Conservation (phyloP, 129 eudicot genomes). For the Silybum marianum region DNA sequence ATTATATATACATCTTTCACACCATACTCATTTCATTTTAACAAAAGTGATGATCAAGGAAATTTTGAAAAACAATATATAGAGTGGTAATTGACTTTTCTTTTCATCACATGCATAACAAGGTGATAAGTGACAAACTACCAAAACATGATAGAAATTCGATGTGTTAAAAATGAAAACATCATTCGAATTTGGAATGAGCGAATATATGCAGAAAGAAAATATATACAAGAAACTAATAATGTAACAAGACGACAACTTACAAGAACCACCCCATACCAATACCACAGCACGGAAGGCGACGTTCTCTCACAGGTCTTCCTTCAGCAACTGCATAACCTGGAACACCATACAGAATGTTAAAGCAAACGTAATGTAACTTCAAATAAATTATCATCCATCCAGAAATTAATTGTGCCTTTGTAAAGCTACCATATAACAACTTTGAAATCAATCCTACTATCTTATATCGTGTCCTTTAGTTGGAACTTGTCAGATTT, state of each 20-base stretch:
- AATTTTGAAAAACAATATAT: too few species aligned
- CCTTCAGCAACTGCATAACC: constrained; percentile 94
- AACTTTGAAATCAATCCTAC: constrained; percentile 9
- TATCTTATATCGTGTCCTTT: neutral
- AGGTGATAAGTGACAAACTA: neutral
- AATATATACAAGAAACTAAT: constrained; percentile 7
- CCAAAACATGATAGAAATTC: neutral
- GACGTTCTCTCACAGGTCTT: constrained; percentile 70
- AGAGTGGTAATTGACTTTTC: too few species aligned
- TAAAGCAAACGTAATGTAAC: constrained; percentile 2
- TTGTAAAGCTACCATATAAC: constrained; percentile 7
- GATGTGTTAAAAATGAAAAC: neutral
- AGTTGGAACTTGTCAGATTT: neutral
- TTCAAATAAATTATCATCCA: constrained; percentile 3
- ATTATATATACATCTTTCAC: neutral
- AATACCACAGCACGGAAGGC: constrained; percentile 93
- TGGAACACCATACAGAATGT: constrained; percentile 27
- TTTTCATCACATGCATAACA: neutral
- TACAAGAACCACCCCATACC: constrained; percentile 91
- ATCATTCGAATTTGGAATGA: neutral
- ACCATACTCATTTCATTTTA: neutral
- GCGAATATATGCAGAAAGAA: constrained; percentile 7
- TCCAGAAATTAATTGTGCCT: constrained; percentile 7
- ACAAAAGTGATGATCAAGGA: too few species aligned
- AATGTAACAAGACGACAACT: constrained; percentile 32